Evolutionary conservation across 2,329 filamentous ascomycete species (phyloP).

Genomic region (Coniochaeta sp.): DNA sequence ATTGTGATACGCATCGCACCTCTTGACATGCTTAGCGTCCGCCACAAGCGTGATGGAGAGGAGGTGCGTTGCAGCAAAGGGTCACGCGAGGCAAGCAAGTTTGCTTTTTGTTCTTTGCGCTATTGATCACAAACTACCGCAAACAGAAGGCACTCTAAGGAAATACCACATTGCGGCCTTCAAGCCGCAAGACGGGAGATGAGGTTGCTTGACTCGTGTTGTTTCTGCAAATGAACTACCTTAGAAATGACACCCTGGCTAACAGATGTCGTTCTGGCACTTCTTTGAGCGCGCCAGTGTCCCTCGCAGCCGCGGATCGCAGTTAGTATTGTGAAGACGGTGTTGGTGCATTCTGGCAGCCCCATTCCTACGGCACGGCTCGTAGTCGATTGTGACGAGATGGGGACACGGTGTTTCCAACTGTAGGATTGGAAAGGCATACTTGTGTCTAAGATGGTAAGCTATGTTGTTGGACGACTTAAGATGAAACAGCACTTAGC

Average conservation of each 20-base stretch:
- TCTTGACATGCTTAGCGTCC: neutral
- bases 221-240: neutral
- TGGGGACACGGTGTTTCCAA: too few species aligned
- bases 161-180: neutral
- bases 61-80: neutral
- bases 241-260: too few species aligned
- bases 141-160: neutral
- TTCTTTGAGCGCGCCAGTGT: neutral
- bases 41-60: neutral
- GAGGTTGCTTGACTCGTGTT: neutral
- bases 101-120: neutral
- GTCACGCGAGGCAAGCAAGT: neutral
- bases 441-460: too few species aligned
- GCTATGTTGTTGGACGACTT: too few species aligned
- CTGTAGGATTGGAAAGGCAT: neutral
- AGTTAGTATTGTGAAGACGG: neutral
- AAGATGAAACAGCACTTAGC: too few species aligned
- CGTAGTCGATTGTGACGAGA: neutral
- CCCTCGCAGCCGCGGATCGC: neutral
- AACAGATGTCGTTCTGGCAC: neutral
- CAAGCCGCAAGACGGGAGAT: neutral
- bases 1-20: neutral
- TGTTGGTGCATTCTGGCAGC: neutral
- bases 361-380: neutral
- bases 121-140: neutral